Evolutionary conservation across 176 grass and related monocot genomes (phyloP), one percentile per base, ranked within the genome.

Genomic region (Leersia perrieri): DNA sequence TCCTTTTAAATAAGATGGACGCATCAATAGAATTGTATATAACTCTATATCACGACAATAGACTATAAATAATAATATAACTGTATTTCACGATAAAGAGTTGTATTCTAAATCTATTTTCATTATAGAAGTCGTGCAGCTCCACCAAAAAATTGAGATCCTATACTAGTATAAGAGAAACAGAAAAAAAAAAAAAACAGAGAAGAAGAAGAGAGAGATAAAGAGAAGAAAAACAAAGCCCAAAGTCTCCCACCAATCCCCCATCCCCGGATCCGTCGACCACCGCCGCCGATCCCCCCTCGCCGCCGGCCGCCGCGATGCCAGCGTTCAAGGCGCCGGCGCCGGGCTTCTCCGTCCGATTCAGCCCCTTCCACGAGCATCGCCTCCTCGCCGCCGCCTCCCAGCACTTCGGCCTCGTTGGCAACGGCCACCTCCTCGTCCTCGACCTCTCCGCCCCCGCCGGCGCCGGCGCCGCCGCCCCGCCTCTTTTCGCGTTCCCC

Each of bases 351-450:
- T 35, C 91, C 18, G 88, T 93, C 31, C 88, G 94, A 0, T 97
- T 97, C 88, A 97, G 94, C 80, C 94, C 94, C 4, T 97, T 97
- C 87, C 74, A 86, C 89, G 94, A 97, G 80, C 81, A 90, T 13
- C 89, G 94, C 39, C 82, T 97, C 18, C 87, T 94, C 2, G 94
- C 74, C 0, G 94, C 87, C 29, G 83, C 91, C 30, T 83, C 91
- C 6, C 94, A 97, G 65, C 87, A 94, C 92, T 97, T 78, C 85
- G 94, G 94, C 27, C 85, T 97, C 33, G 76, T 97, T 66, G 94
- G 94, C 13, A 97, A 94, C 87, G 94, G 94, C n/a, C 94, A 93
- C 62, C 83, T 97, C 81, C 88, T 94, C 73, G 87, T 97, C 60
- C 87, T 97, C 72, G 91, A 97, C n/a, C 88, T 97, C 13, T 68